phyloP scores from a whole-genome alignment of 306 rosid species.

The Vachellia pachyceras region DNA sequence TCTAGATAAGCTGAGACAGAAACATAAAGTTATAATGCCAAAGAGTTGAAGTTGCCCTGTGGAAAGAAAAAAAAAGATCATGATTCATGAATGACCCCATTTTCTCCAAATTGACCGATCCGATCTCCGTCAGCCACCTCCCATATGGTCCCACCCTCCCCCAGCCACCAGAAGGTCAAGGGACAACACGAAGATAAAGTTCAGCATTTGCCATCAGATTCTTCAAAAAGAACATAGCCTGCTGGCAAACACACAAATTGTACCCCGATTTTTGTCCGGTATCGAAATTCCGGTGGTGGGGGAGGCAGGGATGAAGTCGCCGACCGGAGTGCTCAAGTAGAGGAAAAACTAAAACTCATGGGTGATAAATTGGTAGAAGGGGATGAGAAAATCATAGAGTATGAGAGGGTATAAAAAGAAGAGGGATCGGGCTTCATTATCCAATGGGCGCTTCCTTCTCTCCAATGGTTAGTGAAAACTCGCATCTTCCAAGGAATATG shows the following conservation, averaged over 20 bases:
- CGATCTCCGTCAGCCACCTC: conserved; percentile 33
- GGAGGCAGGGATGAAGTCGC: background rate
- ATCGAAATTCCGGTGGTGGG: conserved; percentile 3
- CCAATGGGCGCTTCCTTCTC: conserved; percentile 28
- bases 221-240: background rate
- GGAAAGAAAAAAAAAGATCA: conserved; percentile 30
- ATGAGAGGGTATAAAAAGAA: conserved; percentile 26
- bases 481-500: conserved; percentile 63
- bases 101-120: conserved; percentile 32
- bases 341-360: conserved; percentile 1
- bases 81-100: background rate
- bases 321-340: background rate
- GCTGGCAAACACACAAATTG: background rate
- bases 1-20: background rate
- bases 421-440: background rate
- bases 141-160: conserved; percentile 2
- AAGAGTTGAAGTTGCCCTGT: conserved; percentile 56
- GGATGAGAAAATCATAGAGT: background rate
- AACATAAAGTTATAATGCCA: conserved; percentile 38
- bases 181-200: background rate
- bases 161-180: background rate
- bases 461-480: conserved; percentile 1
- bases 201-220: background rate
- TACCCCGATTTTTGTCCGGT: background rate
- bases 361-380: conserved; percentile 3